These are phyloP conservation scores for Colletotrichum neosansevieriae DNA, from an alignment of 2,329 filamentous ascomycete species.

Conservation along the genomic window DNA sequence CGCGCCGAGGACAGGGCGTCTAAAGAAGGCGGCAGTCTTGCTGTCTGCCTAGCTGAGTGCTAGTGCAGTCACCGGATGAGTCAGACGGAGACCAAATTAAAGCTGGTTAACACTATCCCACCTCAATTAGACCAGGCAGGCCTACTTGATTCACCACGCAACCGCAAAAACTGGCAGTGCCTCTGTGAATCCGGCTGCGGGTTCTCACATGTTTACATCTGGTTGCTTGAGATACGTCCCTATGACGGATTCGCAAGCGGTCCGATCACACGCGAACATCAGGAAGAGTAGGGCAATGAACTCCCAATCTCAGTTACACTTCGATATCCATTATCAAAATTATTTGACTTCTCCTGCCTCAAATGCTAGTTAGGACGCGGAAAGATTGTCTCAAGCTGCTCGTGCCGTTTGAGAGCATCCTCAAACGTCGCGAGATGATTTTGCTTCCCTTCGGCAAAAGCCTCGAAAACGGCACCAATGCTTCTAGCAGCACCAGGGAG, in stretches of 20 bases:
- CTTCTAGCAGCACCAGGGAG: conserved; percentile 59
- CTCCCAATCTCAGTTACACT: too few species aligned
- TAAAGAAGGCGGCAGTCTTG: neutral
- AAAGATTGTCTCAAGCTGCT: conserved; percentile 22
- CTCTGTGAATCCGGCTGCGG: too few species aligned
- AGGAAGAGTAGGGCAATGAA: too few species aligned
- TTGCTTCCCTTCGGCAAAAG: conserved; percentile 52
- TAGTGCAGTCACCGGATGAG: conserved; percentile 27
- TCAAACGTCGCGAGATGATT: conserved; percentile 27
- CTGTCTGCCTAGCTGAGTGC: conserved; percentile 11
- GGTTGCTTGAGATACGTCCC: too few species aligned
- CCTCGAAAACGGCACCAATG: conserved; percentile 69
- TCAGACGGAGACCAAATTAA: neutral
- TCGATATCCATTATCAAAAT: too few species aligned
- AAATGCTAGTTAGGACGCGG: neutral
- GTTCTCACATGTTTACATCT: too few species aligned
- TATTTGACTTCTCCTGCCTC: too few species aligned
- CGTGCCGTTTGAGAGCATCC: conserved; percentile 28
- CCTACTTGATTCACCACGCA: too few species aligned
- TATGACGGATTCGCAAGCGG: too few species aligned
- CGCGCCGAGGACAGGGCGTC: too few species aligned
- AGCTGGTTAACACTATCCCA: neutral
- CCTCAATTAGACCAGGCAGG: neutral
- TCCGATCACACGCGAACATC: too few species aligned
- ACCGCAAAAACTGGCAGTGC: too few species aligned